These are phyloP conservation scores for Ceratocystiopsis minuta DNA, from an alignment of 2,329 filamentous ascomycete species.

Conservation along the genomic window DNA sequence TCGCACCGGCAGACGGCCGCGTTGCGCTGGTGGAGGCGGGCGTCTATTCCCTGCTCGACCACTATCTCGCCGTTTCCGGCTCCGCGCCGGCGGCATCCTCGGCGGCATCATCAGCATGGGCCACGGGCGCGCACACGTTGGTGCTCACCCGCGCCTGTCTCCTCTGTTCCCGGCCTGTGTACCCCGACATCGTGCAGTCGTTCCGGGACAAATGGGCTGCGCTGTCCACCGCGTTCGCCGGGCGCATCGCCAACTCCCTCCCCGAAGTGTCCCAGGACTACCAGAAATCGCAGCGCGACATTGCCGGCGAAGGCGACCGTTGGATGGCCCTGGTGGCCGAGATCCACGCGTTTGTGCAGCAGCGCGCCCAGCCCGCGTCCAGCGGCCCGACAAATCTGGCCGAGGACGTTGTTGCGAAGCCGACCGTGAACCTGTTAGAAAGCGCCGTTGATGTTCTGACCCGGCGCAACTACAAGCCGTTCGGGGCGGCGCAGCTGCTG, in stretches of 20 bases:
- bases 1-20: constrained; percentile 27
- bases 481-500: constrained; percentile 32
- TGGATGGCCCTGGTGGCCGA: constrained; percentile 43
- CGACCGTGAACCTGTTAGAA: constrained; percentile 13
- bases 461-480: constrained; percentile 37
- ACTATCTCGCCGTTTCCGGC: constrained; percentile 30
- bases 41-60: constrained; percentile 34
- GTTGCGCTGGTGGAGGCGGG: constrained; percentile 27
- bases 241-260: constrained; percentile 52
- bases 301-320: constrained; percentile 47
- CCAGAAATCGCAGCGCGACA: constrained; percentile 48
- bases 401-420: constrained; percentile 12
- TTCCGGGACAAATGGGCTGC: constrained; percentile 43
- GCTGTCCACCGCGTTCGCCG: constrained; percentile 42
- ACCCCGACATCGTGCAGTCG: constrained; percentile 25
- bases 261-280: constrained; percentile 71
- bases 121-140: constrained; percentile 16
- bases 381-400: constrained; percentile 6
- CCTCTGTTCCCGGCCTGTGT: constrained; percentile 22
- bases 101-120: constrained; percentile 11
- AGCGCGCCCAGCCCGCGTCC: constrained; percentile 3
- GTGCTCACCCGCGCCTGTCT: constrained; percentile 30
- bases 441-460: constrained; percentile 24
- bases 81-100: constrained; percentile 6
- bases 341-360: constrained; percentile 16